Evolutionary conservation across 495 filamentous ascomycete species (phyloP), one percentile per base, ranked within the genome.

Genomic region (Xylaria telfairii): DNA sequence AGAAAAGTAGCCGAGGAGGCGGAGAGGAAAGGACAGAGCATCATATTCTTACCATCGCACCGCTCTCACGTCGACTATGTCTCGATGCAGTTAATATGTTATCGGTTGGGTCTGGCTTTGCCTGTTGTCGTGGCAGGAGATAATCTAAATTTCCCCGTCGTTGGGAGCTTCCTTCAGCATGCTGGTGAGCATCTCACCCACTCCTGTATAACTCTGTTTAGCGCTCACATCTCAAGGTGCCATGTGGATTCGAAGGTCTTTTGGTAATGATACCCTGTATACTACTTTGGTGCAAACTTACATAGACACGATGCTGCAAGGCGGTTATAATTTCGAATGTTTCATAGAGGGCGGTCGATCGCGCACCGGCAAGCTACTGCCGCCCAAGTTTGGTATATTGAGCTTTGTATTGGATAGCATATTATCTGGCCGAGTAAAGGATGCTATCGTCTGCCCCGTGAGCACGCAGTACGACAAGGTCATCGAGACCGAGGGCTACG

Each of bases 401-500:
- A 92, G 88, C 76, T 99, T 97, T 76, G 89, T 99, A 32, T 80
- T 98, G 10, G 95, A 99, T 76, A 94, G 93, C 75, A 82, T 99
- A 4, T 80, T 98, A 3, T 94, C 91, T 7, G 94, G 95, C n/a
- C 86, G 93, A 1, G 92, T 97, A 3, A 84, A 95, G 67, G 96
- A 99, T 79, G 92, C 93, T 19, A 92, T 96, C 34, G 91, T 99
- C 54, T 97, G 94, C 74, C 95, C 95, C 3, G 96, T 99, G 37
- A 95, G 92, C 78, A 97, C 94, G 2, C 96, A 98, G 75, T 99
- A 99, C 77, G 96, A 99, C 85, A 99, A 98, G 74, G 96, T 99
- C 60, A 93, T 99, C 59, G 96, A 99, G 79, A 97, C 95, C 9
- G 95, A 98, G 75, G 96, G 93, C 21, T 99, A 98, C 76, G 94